Base-by-base conservation (phyloP, 495 filamentous ascomycete species). In the Aspergillus nidulans region DNA sequence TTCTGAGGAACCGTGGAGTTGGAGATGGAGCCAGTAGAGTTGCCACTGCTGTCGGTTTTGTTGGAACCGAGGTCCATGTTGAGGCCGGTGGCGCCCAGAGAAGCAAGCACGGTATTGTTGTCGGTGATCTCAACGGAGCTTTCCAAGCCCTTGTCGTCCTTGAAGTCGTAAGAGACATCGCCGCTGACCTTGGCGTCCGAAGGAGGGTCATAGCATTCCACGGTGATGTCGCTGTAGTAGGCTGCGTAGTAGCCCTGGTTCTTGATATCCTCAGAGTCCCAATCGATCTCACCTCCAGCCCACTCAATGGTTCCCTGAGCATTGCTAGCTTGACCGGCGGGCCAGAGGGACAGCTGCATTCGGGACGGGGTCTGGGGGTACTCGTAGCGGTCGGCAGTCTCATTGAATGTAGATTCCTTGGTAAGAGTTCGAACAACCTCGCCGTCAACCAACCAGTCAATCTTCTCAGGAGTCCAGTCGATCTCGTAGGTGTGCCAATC, bases 311-410 rank as follows among this genome's bases (percentile, higher is more conserved):
- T 97, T 56, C 95, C 94, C 62, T 85, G 52, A 24, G 81, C 88
- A 66, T 95, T 96, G 69, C 81, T 79, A 19, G 84, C 69, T 43
- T 85, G 78, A 62, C 94, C 94, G 58, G 89, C 94, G 54, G 94
- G 95, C 94, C 94, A 98, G 65, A 97, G 83, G 12, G 95, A 97
- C 57, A 98, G 77, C 75, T 97, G 88, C 48, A 98, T 81, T 58
- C 94, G 89, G n/a, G 95, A 70, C 3, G 94, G 94, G 2, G 90
- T 95, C 73, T 97, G 94, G 16, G 94, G 94, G 78, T 81, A 98
- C 62, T 87, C 76, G 82, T 86, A 98, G 62, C 82, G 84, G 69
- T 92, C 88, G 59, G 82, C 63, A 6, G 89, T 96, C 7, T 76
- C 73, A 74, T 98, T 96, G 79, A 82, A 96, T 39, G 95, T 97